Evolutionary conservation across 2,329 filamentous ascomycete species (phyloP).

Genomic region (Atkinsonella hypoxylon): DNA sequence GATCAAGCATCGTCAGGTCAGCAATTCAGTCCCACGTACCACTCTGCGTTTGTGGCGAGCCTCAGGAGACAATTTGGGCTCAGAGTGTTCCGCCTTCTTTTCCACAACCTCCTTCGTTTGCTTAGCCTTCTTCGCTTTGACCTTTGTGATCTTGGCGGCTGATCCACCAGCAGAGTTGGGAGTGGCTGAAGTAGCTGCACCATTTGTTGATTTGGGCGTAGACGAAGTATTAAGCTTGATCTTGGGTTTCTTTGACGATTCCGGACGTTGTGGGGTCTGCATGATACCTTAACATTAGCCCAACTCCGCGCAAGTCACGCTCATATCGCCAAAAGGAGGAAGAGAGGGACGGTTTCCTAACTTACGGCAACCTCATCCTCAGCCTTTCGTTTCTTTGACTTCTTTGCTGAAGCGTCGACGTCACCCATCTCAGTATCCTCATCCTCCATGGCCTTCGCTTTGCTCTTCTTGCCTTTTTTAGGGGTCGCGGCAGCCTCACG

Average conservation of each 20-base stretch:
- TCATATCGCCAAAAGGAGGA: neutral
- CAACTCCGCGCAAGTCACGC: neutral
- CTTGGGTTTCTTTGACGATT: constrained; percentile 56
- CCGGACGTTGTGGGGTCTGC: constrained; percentile 44
- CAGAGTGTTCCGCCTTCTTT: constrained; percentile 44
- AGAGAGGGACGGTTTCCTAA: neutral
- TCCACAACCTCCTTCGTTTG: constrained; percentile 44
- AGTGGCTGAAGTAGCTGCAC: constrained; percentile 22
- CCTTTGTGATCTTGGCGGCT: constrained; percentile 40
- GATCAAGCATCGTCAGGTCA: constrained; percentile 14
- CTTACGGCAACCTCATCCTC: constrained; percentile 54
- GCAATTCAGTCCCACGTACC: constrained; percentile 24
- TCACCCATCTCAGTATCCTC: constrained; percentile 53
- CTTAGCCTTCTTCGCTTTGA: constrained; percentile 47
- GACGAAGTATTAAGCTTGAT: constrained; percentile 52
- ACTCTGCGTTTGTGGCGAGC: constrained; percentile 48
- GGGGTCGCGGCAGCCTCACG: constrained; percentile 27
- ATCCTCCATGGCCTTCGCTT: constrained; percentile 41
- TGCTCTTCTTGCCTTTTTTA: constrained; percentile 32
- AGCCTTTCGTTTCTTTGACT: constrained; percentile 70
- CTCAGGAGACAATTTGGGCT: constrained; percentile 45
- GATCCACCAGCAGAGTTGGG: constrained; percentile 45
- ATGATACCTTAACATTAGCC: neutral
- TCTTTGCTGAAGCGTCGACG: constrained; percentile 50
- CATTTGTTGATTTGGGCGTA: constrained; percentile 59